phyloP scores from a whole-genome alignment of 352 stramenopile genomes.

The Phytophthora litchii region DNA sequence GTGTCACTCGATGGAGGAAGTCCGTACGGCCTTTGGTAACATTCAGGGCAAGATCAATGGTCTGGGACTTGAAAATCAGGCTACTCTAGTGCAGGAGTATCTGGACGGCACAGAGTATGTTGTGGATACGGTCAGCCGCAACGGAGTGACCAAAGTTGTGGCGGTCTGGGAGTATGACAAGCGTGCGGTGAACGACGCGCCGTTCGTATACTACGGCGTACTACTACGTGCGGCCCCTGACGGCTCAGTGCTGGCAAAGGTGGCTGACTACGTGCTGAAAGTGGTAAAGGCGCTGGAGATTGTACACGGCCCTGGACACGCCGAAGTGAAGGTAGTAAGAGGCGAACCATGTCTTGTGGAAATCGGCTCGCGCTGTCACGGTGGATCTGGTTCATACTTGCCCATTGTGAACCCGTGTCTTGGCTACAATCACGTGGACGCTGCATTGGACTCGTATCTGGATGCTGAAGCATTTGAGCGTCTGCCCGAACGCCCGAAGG shows the following conservation, averaged over 20 bases:
- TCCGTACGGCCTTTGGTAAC: constrained; percentile 89
- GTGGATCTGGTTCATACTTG: constrained; percentile 93
- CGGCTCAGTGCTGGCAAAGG: constrained; percentile 49
- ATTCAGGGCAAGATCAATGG: constrained; percentile 92
- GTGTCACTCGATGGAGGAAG: constrained; percentile 90
- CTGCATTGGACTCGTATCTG: constrained; percentile 88
- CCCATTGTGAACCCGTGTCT: constrained; percentile 90
- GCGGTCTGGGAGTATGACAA: constrained; percentile 98
- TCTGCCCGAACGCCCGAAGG: constrained; percentile 50
- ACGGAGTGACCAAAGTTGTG: constrained; percentile 94
- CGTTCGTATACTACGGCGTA: constrained; percentile 96
- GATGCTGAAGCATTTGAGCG: constrained; percentile 67
- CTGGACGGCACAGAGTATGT: constrained; percentile 95
- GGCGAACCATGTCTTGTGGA: constrained; percentile 93
- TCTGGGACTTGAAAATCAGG: constrained; percentile 85
- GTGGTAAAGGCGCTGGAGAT: constrained; percentile 87
- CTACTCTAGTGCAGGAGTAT: constrained; percentile 95
- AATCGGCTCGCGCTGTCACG: constrained; percentile 95
- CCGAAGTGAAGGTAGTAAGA: constrained; percentile 88
- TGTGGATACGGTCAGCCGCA: constrained; percentile 94
- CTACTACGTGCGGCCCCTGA: constrained; percentile 57
- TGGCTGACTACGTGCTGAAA: constrained; percentile 69
- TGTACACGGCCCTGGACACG: constrained; percentile 81
- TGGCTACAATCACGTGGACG: constrained; percentile 94
- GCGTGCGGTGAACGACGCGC: constrained; percentile 88